Evolutionary conservation across 2,329 filamentous ascomycete genomes (phyloP).

Genomic region (Pseudogymnoascus pannorum): DNA sequence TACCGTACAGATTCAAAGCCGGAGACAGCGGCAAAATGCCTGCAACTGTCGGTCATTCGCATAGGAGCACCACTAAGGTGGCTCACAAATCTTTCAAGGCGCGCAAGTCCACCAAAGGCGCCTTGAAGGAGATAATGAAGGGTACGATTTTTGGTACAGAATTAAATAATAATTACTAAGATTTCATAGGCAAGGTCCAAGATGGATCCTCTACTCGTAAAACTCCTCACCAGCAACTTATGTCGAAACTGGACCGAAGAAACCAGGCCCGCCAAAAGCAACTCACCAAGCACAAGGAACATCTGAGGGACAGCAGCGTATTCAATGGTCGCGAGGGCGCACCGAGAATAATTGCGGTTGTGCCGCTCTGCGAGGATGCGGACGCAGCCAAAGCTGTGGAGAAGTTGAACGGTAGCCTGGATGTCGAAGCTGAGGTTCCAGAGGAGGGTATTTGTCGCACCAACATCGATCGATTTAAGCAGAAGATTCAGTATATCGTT

Average conservation of each 20-base stretch:
- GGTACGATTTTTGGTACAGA: conserved; percentile 43
- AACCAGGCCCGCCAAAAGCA: conserved; percentile 93
- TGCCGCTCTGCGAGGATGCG: conserved; percentile 71
- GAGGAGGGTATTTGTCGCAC: conserved; percentile 54
- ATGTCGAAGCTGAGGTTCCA: conserved; percentile 60
- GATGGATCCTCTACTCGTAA: conserved; percentile 69
- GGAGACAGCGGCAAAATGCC: conserved; percentile 70
- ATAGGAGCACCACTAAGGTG: conserved; percentile 86
- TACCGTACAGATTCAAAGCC: conserved; percentile 81
- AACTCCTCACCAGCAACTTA: conserved; percentile 90
- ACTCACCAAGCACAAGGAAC: conserved; percentile 73
- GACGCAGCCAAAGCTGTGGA: conserved; percentile 61
- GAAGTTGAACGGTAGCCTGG: conserved; percentile 69
- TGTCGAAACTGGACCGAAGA: conserved; percentile 92
- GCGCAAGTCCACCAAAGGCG: conserved; percentile 79
- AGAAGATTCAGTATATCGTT: conserved; percentile 81
- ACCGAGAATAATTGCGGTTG: conserved; percentile 77
- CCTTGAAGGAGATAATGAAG: conserved; percentile 77
- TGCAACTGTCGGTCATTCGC: conserved; percentile 67
- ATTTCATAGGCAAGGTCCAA: conserved; percentile 62
- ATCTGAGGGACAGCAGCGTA: conserved; percentile 68
- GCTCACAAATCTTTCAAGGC: conserved; percentile 89
- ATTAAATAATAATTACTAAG: conserved; percentile 10
- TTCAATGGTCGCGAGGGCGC: conserved; percentile 85
- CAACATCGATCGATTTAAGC: conserved; percentile 84